A percentile compares a stretch with the other conserved stretches of the same genome.
Evolutionary conservation across 371 early-diverging fungal genomes (phyloP).

Genomic region (Mortierella sp.): DNA sequence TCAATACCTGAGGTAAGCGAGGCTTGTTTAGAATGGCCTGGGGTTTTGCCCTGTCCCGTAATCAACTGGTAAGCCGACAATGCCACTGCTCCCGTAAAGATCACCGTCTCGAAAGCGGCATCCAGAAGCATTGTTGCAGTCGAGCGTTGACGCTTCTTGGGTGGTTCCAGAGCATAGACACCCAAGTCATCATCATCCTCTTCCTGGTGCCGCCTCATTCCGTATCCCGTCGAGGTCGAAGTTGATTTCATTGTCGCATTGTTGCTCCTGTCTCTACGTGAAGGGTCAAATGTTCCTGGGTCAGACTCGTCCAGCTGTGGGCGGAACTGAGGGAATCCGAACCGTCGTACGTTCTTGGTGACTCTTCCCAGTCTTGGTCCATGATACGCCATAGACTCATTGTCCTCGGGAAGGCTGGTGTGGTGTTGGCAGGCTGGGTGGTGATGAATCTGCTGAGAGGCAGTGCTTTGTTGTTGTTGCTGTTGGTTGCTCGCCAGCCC

Average conservation of each 20-base stretch:
- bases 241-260: slow-evolving; percentile 7
- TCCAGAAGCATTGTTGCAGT: slow-evolving; percentile 47
- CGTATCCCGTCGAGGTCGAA: slow-evolving; percentile 35
- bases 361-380: slow-evolving; percentile 37
- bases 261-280: neutral
- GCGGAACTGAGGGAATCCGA: slow-evolving; percentile 34
- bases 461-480: slow-evolving; percentile 25
- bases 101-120: slow-evolving; percentile 53
- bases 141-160: slow-evolving; percentile 43
- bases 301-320: slow-evolving; percentile 41
- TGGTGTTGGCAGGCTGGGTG: slow-evolving; percentile 43
- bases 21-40: slow-evolving; percentile 15
- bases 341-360: slow-evolving; percentile 35
- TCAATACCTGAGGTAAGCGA: slow-evolving; percentile 19
- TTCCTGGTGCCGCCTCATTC: slow-evolving; percentile 29
- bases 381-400: slow-evolving; percentile 16
- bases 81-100: slow-evolving; percentile 57
- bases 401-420: slow-evolving; percentile 1
- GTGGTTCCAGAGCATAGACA: slow-evolving; percentile 35
- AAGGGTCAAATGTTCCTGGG: slow-evolving; percentile 9
- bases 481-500: slow-evolving; percentile 12
- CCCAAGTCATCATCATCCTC: slow-evolving; percentile 30
- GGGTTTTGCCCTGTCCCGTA: slow-evolving; percentile 37
- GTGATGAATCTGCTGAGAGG: slow-evolving; percentile 28
- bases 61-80: slow-evolving; percentile 53